phyloP scores from a whole-genome alignment of 1,139 yeast genomes.

The Suhomyces yuchorum region DNA sequence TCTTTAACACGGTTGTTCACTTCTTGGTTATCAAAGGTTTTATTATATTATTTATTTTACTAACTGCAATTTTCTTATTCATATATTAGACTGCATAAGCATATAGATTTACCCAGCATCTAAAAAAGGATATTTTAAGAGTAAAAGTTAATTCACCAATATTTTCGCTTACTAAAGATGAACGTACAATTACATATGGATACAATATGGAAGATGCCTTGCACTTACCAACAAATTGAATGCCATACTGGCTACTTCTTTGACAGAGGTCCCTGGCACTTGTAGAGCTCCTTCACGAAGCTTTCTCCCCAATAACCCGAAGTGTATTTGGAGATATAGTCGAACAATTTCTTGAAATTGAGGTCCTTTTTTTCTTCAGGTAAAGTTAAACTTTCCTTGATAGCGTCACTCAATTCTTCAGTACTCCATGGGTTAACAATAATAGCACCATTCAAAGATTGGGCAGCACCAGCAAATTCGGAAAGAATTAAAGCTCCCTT shows the following conservation, averaged over 20 bases:
- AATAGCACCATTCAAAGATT: conserved; percentile 87
- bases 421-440: conserved; percentile 98
- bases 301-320: conserved; percentile 97
- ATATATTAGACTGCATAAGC: background rate
- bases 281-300: conserved; percentile 82
- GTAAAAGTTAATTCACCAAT: background rate
- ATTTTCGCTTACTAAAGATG: background rate
- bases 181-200: background rate
- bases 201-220: background rate
- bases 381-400: conserved; percentile 82
- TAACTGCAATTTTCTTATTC: background rate
- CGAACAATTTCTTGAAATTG: conserved; percentile 81
- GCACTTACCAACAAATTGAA: no score
- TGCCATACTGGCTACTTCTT: no score
- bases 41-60: background rate
- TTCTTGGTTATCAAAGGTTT: background rate
- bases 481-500: conserved; percentile 86
- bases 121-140: background rate
- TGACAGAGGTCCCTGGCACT: conserved; percentile 23
- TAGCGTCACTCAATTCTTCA: conserved; percentile 86
- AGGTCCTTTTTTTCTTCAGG: conserved; percentile 76
- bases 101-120: background rate
- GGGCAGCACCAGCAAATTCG: conserved; percentile 99
- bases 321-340: conserved; percentile 88
- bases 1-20: background rate